Evolutionary conservation across 1,284 basidiomycete genomes (phyloP).

Genomic region (Austroboletus olivaceoglutinosus): DNA sequence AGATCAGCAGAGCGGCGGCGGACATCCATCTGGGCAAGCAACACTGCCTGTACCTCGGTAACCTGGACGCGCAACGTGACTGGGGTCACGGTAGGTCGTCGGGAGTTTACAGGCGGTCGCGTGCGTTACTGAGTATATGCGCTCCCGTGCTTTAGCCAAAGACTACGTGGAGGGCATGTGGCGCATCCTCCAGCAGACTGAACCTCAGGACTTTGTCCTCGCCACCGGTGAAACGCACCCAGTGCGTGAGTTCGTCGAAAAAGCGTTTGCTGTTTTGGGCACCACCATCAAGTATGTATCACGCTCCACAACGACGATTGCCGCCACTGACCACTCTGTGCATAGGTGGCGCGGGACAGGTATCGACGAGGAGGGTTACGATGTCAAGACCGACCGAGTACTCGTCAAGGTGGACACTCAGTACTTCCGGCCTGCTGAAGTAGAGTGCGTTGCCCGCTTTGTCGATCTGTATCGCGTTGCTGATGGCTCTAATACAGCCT

Average conservation of each 20-base stretch:
- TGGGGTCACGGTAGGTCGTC: constrained; percentile 82
- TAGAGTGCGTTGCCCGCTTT: constrained; percentile 62
- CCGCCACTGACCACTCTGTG: not conserved
- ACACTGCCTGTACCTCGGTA: constrained; percentile 84
- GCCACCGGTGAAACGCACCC: constrained; percentile 91
- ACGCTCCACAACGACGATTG: not conserved
- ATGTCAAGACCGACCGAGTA: constrained; percentile 61
- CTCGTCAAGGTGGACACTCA: constrained; percentile 78
- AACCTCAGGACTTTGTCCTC: constrained; percentile 84
- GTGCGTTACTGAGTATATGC: constrained; percentile 13
- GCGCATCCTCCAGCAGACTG: constrained; percentile 85
- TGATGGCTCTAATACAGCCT: constrained; percentile 47
- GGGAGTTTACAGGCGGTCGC: not conserved
- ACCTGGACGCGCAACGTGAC: constrained; percentile 87
- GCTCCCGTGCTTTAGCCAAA: constrained; percentile 54
- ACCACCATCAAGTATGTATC: constrained; percentile 58
- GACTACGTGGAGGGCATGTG: constrained; percentile 96
- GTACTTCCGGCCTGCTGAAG: constrained; percentile 90
- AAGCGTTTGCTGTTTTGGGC: constrained; percentile 69
- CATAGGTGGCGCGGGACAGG: constrained; percentile 73
- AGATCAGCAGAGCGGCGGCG: constrained; percentile 86
- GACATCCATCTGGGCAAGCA: constrained; percentile 87
- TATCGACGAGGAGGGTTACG: constrained; percentile 72
- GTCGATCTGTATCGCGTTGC: constrained; percentile 1
- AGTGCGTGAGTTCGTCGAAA: constrained; percentile 87